These are phyloP conservation scores for Colletotrichum falcatum DNA, from an alignment of 2,329 filamentous ascomycete genomes.

Conservation along the genomic window DNA sequence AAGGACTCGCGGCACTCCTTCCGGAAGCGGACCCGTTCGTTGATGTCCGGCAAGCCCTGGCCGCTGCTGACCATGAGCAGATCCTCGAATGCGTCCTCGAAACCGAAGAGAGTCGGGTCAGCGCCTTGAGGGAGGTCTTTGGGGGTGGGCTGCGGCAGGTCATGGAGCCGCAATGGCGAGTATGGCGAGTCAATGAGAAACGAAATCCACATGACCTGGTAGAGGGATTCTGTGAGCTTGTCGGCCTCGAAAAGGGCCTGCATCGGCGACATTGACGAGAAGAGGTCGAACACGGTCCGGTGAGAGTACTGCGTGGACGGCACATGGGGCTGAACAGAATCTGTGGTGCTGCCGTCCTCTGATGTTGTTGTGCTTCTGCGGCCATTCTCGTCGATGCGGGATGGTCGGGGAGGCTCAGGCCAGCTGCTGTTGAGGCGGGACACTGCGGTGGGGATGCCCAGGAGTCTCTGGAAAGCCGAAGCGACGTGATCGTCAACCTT, in stretches of 20 bases:
- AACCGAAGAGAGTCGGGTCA: conserved; percentile 59
- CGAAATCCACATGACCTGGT: conserved; percentile 46
- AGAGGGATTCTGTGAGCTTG: conserved; percentile 38
- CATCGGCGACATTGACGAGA: conserved; percentile 31
- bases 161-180: conserved; percentile 58
- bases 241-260: conserved; percentile 33
- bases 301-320: conserved; percentile 19
- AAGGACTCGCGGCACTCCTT: conserved; percentile 53
- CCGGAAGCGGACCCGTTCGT: conserved; percentile 50
- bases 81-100: conserved; percentile 69
- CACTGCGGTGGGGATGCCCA: conserved; percentile 46
- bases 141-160: conserved; percentile 61
- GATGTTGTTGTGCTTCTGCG: neutral
- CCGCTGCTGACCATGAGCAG: conserved; percentile 62
- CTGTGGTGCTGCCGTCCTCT: neutral
- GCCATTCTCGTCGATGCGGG: conserved; percentile 19
- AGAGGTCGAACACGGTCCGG: conserved; percentile 28
- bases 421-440: conserved; percentile 43
- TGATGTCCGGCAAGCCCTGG: conserved; percentile 55
- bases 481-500: conserved; percentile 54
- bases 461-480: conserved; percentile 44
- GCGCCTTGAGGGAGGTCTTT: conserved; percentile 54
- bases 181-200: conserved; percentile 57
- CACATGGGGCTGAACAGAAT: conserved; percentile 1
- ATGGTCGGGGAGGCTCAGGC: conserved; percentile 28